Evolutionary conservation across 106 monocot genomes (phyloP).

Genomic region (Vanilla planifolia): DNA sequence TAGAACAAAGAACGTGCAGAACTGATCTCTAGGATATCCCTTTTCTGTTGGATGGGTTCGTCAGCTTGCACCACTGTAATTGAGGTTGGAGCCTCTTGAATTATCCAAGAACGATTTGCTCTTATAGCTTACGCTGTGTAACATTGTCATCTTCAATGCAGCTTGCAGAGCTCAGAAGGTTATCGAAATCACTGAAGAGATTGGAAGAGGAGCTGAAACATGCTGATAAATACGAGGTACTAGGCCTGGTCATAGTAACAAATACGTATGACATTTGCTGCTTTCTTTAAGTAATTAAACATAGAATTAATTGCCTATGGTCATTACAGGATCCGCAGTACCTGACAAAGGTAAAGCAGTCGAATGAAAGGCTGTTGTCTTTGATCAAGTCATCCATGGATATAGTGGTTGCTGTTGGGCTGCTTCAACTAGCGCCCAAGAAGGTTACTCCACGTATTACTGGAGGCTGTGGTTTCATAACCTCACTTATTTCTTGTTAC

Average conservation of each 20-base stretch:
- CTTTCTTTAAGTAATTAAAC: not conserved
- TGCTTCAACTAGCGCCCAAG: conserved; percentile 83
- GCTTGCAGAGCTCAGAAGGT: conserved; percentile 64
- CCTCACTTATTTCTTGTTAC: conserved; percentile 87
- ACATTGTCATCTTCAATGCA: conserved; percentile 8
- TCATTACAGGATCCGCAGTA: conserved; percentile 62
- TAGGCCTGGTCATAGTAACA: not conserved
- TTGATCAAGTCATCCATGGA: conserved; percentile 79
- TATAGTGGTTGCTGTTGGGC: conserved; percentile 75
- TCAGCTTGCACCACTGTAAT: conserved; percentile 48
- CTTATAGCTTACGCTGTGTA: not conserved
- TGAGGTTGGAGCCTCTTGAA: conserved; percentile 30
- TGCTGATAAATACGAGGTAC: conserved; percentile 54
- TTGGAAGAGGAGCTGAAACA: conserved; percentile 73
- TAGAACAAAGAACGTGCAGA: conserved; percentile 78
- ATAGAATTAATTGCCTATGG: not conserved
- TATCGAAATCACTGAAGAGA: conserved; percentile 67
- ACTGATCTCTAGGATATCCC: conserved; percentile 59
- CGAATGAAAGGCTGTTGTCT: conserved; percentile 67
- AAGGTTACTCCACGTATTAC: conserved; percentile 88
- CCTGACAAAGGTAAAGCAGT: conserved; percentile 46
- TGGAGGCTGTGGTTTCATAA: conserved; percentile 67
- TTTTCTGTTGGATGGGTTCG: conserved; percentile 75
- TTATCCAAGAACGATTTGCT: not conserved
- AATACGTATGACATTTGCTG: not conserved